Conservation (phyloP, 768 basidiomycete species). For the Psilocybe subaeruginosa region DNA sequence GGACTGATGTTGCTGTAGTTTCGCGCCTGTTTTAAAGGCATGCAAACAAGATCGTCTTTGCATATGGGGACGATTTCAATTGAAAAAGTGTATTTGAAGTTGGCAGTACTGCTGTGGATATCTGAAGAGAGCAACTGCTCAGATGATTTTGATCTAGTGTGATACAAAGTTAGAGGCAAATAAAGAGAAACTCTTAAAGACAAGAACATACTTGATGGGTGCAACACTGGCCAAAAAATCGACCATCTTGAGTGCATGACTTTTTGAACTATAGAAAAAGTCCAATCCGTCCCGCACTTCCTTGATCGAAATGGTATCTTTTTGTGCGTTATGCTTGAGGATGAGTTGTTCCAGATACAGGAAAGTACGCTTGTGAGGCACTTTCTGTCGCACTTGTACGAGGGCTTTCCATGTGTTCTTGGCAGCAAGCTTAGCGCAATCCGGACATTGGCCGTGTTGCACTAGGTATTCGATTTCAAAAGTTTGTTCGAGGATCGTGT, state of each 20-base stretch:
- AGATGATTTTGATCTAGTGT: conserved; percentile 82
- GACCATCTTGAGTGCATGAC: conserved; percentile 94
- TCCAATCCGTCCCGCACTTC: conserved; percentile 95
- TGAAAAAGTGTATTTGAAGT: conserved; percentile 97
- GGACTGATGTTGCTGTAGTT: conserved; percentile 87
- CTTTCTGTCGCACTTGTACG: conserved; percentile 99
- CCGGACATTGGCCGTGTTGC: conserved; percentile 93
- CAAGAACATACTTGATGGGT: conserved; percentile 71
- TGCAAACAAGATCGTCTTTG: conserved; percentile 95
- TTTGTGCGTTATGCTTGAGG: conserved; percentile 94
- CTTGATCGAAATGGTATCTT: conserved; percentile 91
- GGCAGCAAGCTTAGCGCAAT: conserved; percentile 91
- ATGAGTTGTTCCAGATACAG: conserved; percentile 97
- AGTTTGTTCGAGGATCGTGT: conserved; percentile 95
- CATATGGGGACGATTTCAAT: conserved; percentile 97
- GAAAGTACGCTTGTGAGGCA: conserved; percentile 97
- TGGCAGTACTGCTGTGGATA: conserved; percentile 89
- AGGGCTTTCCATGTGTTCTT: conserved; percentile 99
- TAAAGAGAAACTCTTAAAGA: background rate
- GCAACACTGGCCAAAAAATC: conserved; percentile 91
- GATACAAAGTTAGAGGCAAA: conserved; percentile 3
- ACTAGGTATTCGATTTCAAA: conserved; percentile 97
- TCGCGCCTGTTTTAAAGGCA: conserved; percentile 83
- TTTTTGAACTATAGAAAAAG: conserved; percentile 92
- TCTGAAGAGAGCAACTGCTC: conserved; percentile 95